Base-by-base conservation (phyloP, 805 yeast genomes). In the Candida boidinii region DNA sequence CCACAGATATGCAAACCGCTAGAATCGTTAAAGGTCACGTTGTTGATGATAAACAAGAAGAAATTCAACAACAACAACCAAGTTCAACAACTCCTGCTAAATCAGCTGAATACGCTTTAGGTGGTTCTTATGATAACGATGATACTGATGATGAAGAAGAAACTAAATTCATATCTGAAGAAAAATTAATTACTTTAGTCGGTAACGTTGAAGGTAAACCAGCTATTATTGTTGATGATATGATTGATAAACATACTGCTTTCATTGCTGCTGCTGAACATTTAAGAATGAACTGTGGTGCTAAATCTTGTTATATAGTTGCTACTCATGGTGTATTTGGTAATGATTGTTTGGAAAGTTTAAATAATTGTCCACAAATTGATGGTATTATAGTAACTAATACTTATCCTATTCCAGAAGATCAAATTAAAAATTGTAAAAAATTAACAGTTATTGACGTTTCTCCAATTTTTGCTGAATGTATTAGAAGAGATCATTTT, bases 191-290 rank as follows among this genome's bases (percentile, higher is more conserved):
- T 53, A 92, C 98, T 11, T 69, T 92, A 36, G 99, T 92, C 28
- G 99, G 99, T 40, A 94, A 90, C 54, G 98, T 92, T 31, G 77
- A 83, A 44, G 81, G 77, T 46, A 84, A 84, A 58, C 83, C 94
- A 6, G 97, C 96, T 14, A 84, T 92, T 44, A 83, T 92, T 39
- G 68, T 92, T 38, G 99, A 92, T 61, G 99, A 92, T 56, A 85
- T 92, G 94, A 81, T 92, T 48, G 98, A 92, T 55, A 86, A 92
- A 54, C 96, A 96, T 28, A 79, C 80, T 42, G 77, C 94, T 8
- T 90, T 88, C 54, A 82, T 92, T 42, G 90, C 96, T 20, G 98
- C 98, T 27, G 98, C 99, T 22, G 99, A 92, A 62, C 98, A 92
- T 62, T 75, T 94, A 56, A 74, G 94, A 44, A 68, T 84, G 59